Evolutionary conservation across 2,329 filamentous ascomycete species (phyloP).

Genomic region (Akanthomyces uredinophilus): DNA sequence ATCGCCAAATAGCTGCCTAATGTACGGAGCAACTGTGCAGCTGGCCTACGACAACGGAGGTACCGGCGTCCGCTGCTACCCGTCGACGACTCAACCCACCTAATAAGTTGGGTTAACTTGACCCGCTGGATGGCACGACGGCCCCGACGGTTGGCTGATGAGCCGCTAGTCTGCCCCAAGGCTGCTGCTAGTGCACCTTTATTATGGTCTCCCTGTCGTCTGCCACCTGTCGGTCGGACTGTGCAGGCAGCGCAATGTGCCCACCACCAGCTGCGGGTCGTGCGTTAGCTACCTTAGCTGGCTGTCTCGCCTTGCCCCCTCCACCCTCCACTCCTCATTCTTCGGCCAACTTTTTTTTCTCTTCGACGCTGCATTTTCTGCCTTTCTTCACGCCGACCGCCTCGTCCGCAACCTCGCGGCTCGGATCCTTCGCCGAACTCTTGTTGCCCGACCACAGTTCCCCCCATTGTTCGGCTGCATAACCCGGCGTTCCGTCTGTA

Average conservation of each 20-base stretch:
- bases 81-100: no score
- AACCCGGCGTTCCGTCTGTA: not conserved
- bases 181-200: not conserved
- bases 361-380: constrained; percentile 4
- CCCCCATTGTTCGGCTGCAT: not conserved
- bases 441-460: not conserved
- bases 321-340: constrained; percentile 9
- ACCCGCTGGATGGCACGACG: no score
- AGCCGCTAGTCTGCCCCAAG: not conserved
- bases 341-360: constrained; percentile 17
- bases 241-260: no score
- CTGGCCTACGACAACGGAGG: no score
- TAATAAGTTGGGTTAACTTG: no score
- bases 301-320: not conserved
- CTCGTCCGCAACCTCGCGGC: not conserved
- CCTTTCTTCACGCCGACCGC: constrained; percentile 2
- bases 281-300: not conserved
- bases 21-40: no score
- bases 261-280: not conserved
- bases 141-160: no score
- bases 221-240: no score
- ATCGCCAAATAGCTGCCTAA: no score
- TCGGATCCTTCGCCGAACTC: not conserved
- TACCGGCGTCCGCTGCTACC: no score
- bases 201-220: no score